Conservation (phyloP, 2,329 filamentous ascomycete genomes). For the Sclerotinia subarctica region DNA sequence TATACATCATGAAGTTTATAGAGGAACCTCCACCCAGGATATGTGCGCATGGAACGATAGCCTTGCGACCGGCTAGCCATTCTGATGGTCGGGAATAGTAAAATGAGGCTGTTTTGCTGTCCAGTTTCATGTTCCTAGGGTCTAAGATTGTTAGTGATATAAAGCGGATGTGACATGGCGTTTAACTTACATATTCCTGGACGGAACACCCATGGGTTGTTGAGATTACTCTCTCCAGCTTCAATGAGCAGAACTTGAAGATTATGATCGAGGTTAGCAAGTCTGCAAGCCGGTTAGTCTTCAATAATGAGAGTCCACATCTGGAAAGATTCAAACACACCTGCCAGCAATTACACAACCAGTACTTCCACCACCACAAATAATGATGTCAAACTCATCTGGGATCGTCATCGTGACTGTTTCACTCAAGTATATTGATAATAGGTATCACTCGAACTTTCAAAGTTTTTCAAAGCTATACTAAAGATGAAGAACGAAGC, state of each 20-base stretch:
- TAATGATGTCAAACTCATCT: slow-evolving; percentile 50
- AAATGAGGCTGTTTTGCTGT: slow-evolving; percentile 61
- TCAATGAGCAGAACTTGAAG: slow-evolving; percentile 51
- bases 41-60: slow-evolving; percentile 44
- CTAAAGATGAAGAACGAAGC: neutral
- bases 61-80: slow-evolving; percentile 60
- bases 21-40: slow-evolving; percentile 62
- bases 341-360: slow-evolving; percentile 50
- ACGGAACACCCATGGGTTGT: slow-evolving; percentile 49
- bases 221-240: slow-evolving; percentile 51
- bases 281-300: slow-evolving; percentile 38
- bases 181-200: slow-evolving; percentile 50
- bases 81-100: slow-evolving; percentile 59
- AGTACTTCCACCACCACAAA: slow-evolving; percentile 49
- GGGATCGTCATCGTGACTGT: slow-evolving; percentile 31
- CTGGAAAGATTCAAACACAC: slow-evolving; percentile 21
- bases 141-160: slow-evolving; percentile 29
- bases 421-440: neutral
- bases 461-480: neutral
- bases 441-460: neutral
- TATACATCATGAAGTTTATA: slow-evolving; percentile 58
- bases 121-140: slow-evolving; percentile 38
- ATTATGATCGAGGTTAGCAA: slow-evolving; percentile 48
- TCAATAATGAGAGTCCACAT: neutral
- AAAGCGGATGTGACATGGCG: slow-evolving; percentile 42